A percentile compares a stretch with the other conserved stretches of the same genome.
Evolutionary conservation across 225 moss, liverwort and hornwort genomes (phyloP).

Genomic region (Marchantia paleacea): DNA sequence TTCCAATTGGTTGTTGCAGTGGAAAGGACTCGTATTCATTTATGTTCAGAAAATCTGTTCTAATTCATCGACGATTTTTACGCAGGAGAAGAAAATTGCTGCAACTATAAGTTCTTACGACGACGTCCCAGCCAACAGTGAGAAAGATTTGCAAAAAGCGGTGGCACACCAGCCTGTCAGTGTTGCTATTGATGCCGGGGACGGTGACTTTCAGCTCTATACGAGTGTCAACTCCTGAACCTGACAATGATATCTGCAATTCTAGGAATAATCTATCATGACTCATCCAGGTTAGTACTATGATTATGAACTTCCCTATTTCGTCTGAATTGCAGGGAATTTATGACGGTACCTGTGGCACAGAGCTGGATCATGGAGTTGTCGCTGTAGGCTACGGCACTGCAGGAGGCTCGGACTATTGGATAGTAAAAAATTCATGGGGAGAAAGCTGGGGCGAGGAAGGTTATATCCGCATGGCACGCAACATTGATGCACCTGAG

Average conservation of each 20-base stretch:
- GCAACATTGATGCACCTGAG: slow-evolving; percentile 10
- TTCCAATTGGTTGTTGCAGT: no score
- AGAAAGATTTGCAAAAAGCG: slow-evolving; percentile 51
- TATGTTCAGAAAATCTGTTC: background rate
- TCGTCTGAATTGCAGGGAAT: slow-evolving; percentile 31
- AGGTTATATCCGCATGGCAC: slow-evolving; percentile 42
- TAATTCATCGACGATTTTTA: background rate
- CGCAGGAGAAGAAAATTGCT: slow-evolving; percentile 34
- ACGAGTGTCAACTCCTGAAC: no score
- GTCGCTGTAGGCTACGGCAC: slow-evolving; percentile 39
- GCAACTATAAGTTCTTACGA: slow-evolving; percentile 63
- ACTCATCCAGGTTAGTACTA: no score
- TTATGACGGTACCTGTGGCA: slow-evolving; percentile 40
- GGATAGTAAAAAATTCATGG: slow-evolving; percentile 53
- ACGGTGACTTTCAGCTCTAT: slow-evolving; percentile 71
- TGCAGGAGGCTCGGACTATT: slow-evolving; percentile 24
- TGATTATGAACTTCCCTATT: no score
- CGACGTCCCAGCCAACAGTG: slow-evolving; percentile 62
- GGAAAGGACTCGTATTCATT: slow-evolving; percentile 27
- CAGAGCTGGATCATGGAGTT: slow-evolving; percentile 45
- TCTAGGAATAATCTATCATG: no score
- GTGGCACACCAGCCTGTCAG: slow-evolving; percentile 73
- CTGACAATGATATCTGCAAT: no score
- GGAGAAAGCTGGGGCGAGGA: slow-evolving; percentile 36
- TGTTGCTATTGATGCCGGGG: slow-evolving; percentile 62